Base-by-base conservation (phyloP, 2,329 filamentous ascomycete genomes). In the Fusarium irregulare region DNA sequence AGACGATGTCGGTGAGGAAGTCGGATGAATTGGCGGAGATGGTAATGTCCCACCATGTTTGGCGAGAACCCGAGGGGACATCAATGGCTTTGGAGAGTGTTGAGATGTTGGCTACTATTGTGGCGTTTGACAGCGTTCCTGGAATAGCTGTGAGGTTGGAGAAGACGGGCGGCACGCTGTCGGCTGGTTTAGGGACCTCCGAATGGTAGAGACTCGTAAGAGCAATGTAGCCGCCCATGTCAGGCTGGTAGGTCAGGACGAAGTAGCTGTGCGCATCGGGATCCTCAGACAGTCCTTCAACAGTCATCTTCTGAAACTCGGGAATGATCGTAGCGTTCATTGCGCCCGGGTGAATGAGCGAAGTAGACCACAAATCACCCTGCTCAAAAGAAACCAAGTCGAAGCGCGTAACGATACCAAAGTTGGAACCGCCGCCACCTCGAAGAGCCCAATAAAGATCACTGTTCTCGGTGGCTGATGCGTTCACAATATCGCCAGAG, bases 401-500 rank as follows among this genome's bases (percentile, higher is more conserved):
- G 56, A 78, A 77, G 44, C 75, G 62, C 6, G 79, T 78, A 28
- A 66, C 60, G 18, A 66, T 64, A 9, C 63, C 63, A 6, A 64
- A 54, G 25, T 64, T 66, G 3, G 63, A 66, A 16, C 63, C 63
- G 3, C 63, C 63, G 6, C 63, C 63, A 5, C 63, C 63, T 14
- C 60, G 53, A 12, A 66, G 54, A 6, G 63, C 63, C 63, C 63
- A 66, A 21, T 66, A 66, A 13, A 66, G n/a, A 20, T 64, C 63
- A 2, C 18, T 3, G 14, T 66, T 59, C 34, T 37, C 34, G 8
- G 18, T 25, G 6, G 60, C 48, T 1, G 60, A 64, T 4, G 60
- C 60, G 20, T 66, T 42, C 10, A 87, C 77, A 14, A 87, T 77
- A 1, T 73, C 63, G 0, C 85, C 85, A 13, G 80, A 78, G 0